These are phyloP conservation scores for Fallopia convolvulus DNA, from an alignment of 148 eudicot species.

Conservation along the genomic window DNA sequence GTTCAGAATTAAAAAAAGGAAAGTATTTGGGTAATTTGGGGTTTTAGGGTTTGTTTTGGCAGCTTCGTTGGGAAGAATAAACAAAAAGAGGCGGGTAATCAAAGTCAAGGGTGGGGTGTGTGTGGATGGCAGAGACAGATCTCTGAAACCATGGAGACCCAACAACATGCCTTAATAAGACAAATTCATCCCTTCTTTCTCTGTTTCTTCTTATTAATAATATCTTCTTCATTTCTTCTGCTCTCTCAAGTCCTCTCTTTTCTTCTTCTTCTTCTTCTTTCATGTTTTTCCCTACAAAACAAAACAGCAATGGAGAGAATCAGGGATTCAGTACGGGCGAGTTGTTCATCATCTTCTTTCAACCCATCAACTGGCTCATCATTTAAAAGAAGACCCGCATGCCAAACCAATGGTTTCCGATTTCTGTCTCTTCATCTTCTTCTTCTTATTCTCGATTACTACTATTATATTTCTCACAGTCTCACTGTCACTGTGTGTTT, in stretches of 20 bases:
- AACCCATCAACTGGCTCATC: neutral
- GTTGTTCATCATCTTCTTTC: constrained; percentile 11
- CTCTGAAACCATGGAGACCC: constrained; percentile 9
- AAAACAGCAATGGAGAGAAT: neutral
- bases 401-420: constrained; percentile 4
- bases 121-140: constrained; percentile 3
- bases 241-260: neutral
- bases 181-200: constrained; percentile 3
- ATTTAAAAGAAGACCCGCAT: neutral
- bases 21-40: neutral
- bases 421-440: neutral
- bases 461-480: no score
- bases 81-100: neutral
- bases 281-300: neutral
- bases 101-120: constrained; percentile 12
- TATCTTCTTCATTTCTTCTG: neutral
- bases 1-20: neutral
- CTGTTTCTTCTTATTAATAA: neutral
- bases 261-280: neutral
- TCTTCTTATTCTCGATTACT: no score
- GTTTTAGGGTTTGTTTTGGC: neutral
- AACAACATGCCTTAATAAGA: constrained; percentile 8
- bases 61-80: constrained; percentile 4
- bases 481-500: neutral
- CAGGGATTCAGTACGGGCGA: constrained; percentile 4